These are phyloP conservation scores for Uromyces viciae-fabae DNA, from an alignment of 1,284 basidiomycete genomes.

Conservation along the genomic window DNA sequence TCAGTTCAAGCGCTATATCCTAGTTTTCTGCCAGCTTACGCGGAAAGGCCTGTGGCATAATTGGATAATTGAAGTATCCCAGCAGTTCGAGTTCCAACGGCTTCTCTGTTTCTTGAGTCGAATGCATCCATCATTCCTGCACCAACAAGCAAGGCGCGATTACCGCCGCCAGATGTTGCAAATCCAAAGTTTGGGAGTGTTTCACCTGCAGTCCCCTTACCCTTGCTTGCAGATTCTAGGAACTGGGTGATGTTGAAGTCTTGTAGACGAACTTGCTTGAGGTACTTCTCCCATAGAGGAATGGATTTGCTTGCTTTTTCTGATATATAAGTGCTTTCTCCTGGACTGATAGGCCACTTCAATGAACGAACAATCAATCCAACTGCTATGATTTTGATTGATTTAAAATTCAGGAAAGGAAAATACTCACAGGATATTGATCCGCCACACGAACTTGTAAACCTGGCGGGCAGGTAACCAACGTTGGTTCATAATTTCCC, in stretches of 20 bases:
- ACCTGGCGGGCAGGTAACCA: slow-evolving; percentile 15
- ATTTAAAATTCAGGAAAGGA: not conserved
- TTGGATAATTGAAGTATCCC: slow-evolving; percentile 40
- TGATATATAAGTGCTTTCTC: slow-evolving; percentile 5
- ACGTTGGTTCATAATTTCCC: slow-evolving; percentile 25
- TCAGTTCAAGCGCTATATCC: not conserved
- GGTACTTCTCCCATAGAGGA: slow-evolving; percentile 12
- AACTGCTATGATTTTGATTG: not conserved
- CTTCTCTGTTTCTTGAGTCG: slow-evolving; percentile 24
- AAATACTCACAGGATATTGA: slow-evolving; percentile 30
- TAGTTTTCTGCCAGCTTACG: slow-evolving; percentile 2
- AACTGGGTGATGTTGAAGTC: slow-evolving; percentile 34
- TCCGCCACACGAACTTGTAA: slow-evolving; percentile 25
- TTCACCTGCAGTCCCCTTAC: not conserved
- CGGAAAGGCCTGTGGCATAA: slow-evolving; percentile 43
- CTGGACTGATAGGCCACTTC: slow-evolving; percentile 35
- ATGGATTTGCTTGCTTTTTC: slow-evolving; percentile 35
- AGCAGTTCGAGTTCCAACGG: slow-evolving; percentile 28
- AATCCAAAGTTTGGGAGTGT: slow-evolving; percentile 32
- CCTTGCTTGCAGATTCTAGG: slow-evolving; percentile 7
- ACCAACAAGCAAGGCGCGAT: slow-evolving; percentile 22
- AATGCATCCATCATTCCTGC: slow-evolving; percentile 37
- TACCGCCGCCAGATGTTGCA: slow-evolving; percentile 38
- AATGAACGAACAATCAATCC: not conserved
- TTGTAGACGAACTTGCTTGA: slow-evolving; percentile 11